phyloP scores from a whole-genome alignment of 2,329 filamentous ascomycete species.

The Paecilomyces formosus region DNA sequence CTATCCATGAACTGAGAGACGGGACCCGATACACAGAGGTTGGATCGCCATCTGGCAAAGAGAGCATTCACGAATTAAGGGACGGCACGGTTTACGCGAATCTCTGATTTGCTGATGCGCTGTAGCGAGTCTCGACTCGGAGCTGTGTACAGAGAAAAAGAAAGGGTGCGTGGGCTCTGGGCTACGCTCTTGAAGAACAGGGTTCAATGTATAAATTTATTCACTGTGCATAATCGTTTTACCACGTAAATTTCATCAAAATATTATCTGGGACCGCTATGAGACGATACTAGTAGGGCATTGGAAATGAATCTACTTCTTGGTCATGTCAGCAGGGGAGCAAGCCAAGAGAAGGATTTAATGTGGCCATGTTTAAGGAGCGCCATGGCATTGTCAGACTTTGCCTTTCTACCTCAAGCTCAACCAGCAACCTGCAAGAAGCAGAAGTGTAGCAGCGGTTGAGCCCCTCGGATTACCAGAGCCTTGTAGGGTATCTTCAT shows the following conservation, averaged over 20 bases:
- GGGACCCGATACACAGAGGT: conserved; percentile 35
- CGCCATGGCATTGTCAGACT: conserved; percentile 26
- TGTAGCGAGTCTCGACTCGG: not conserved
- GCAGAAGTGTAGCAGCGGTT: conserved; percentile 26
- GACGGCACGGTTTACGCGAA: conserved; percentile 38
- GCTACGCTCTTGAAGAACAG: not conserved
- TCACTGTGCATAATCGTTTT: not conserved
- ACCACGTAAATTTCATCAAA: not conserved
- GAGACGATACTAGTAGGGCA: not conserved
- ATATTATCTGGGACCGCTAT: not conserved
- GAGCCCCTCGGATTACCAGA: conserved; percentile 40
- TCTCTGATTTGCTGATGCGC: conserved; percentile 16
- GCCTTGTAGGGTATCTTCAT: conserved; percentile 32
- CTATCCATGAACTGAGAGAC: conserved; percentile 36
- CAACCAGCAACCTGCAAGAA: conserved; percentile 27
- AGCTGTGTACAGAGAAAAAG: not conserved
- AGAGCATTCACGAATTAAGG: conserved; percentile 34
- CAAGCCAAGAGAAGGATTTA: not conserved
- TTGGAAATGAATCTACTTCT: not conserved
- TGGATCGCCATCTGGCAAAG: conserved; percentile 27
- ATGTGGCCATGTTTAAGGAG: not conserved
- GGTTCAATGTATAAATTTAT: not conserved
- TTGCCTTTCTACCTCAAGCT: conserved; percentile 38
- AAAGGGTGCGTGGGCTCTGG: not conserved
- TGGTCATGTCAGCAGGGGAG: not conserved